Base-by-base conservation (phyloP, 2,329 filamentous ascomycete species). In the Penicillium vulpinum region DNA sequence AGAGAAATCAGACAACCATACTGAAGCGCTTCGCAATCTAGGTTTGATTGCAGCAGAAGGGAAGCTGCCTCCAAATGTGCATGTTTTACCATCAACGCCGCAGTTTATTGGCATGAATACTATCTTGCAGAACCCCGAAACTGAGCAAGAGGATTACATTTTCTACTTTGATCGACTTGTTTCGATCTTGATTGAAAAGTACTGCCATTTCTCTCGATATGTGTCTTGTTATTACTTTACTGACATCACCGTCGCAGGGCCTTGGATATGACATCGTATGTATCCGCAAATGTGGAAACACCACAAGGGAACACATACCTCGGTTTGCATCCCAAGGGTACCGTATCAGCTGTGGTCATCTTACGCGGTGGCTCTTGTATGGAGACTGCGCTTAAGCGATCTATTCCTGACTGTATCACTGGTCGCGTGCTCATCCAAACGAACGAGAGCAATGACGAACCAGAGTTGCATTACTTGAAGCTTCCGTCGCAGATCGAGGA, bases 161-260 rank as follows among this genome's bases (percentile, higher is more conserved):
- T 97, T 97, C 76, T 97, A 97, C 76, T 97, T 97, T 73, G 92
- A 99, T 75, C 85, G 94, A 36, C 80, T 97, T 36, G 86, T 90
- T 2, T 86, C 89, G n/a, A 80, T 97, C 51, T 81, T 97, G 26
- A 85, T 97, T 45, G 93, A 97, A 74, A 83, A 77, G 69, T 82
- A 76, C 51, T 21, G 16, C 7, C 2, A 11, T 24, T 3, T 8
- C 13, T 29, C n/a, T 21, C 28, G 4, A 11, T 4, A 22, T n/a
- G 21, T 28, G 4, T 5, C 38, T n/a, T 21, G 33, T 36, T 5
- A 2, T 38, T 36, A 3, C 11, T 43, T 45, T 39, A 56, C 62
- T 47, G 60, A 52, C 16, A 24, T 15, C 10, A 22, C 15, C 24
- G 8, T 24, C 28, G 24, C 55, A 91, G 89, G 69, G 90, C 90